Conservation (phyloP, 2,329 filamentous ascomycete species). For the Pseudogymnoascus destructans region DNA sequence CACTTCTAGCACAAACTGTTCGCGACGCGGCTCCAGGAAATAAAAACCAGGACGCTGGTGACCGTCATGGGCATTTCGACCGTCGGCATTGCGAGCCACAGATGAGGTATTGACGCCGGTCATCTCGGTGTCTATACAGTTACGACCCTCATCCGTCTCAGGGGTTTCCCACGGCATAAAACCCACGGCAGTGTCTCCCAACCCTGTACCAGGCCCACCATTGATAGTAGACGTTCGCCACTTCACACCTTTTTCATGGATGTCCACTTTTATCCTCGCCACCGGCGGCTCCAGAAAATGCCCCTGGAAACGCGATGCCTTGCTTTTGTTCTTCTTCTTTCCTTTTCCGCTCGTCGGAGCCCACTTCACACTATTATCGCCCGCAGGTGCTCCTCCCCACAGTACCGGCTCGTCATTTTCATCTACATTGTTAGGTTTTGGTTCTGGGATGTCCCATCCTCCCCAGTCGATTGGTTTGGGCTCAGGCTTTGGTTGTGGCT, state of each 20-base stretch:
- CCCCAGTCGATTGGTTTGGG: not conserved
- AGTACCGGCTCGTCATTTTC: not conserved
- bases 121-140: not conserved
- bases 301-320: not conserved
- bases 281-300: not conserved
- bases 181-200: not conserved
- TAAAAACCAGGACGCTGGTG: not conserved
- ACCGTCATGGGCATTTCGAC: not conserved
- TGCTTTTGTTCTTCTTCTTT: not conserved
- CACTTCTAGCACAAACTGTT: not conserved
- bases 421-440: not conserved
- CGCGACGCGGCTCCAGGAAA: not conserved
- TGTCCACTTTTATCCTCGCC: not conserved
- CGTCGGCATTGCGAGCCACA: not conserved
- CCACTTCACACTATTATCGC: not conserved
- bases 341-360: constrained; percentile 1
- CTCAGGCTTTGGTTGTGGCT: not conserved
- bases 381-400: not conserved
- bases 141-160: not conserved
- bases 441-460: not conserved
- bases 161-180: not conserved
- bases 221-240: not conserved
- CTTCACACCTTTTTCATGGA: not conserved
- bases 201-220: not conserved
- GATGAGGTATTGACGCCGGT: not conserved